phyloP scores from a whole-genome alignment of 73 alveolate species.

The Paramecium sonneborni region DNA sequence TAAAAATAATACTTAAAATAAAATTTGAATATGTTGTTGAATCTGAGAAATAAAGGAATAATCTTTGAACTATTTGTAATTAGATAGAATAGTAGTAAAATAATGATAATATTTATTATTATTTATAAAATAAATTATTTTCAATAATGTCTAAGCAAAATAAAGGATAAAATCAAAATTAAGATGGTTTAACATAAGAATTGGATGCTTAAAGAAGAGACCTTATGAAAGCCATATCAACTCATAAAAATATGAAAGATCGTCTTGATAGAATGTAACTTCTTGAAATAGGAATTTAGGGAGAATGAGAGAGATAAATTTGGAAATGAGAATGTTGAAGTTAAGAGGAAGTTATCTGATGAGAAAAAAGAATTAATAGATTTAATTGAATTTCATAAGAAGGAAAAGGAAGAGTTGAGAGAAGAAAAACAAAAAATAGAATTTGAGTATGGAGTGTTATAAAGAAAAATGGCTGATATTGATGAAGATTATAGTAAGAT shows the following conservation, averaged over 20 bases:
- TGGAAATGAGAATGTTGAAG: background rate
- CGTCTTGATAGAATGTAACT: slow-evolving; percentile 49
- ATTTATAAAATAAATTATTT: background rate
- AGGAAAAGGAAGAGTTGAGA: slow-evolving; percentile 55
- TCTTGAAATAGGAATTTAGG: background rate
- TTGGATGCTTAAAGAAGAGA: slow-evolving; percentile 33
- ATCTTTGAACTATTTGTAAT: too few species aligned
- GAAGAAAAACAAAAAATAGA: slow-evolving; percentile 58
- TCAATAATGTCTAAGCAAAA: background rate
- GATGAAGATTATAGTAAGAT: slow-evolving; percentile 53
- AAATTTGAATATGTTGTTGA: too few species aligned
- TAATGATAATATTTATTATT: too few species aligned
- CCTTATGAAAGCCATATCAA: background rate
- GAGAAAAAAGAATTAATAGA: slow-evolving; percentile 41
- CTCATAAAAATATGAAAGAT: slow-evolving; percentile 7
- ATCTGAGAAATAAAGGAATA: too few species aligned
- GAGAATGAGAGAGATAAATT: background rate
- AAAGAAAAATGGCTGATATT: slow-evolving; percentile 51
- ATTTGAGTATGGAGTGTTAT: slow-evolving; percentile 40
- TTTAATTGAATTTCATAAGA: slow-evolving; percentile 53
- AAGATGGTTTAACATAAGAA: background rate
- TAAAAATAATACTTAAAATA: too few species aligned
- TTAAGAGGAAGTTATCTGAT: background rate
- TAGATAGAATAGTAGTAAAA: too few species aligned
- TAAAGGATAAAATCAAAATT: background rate